Evolutionary conservation across 2,329 filamentous ascomycete species (phyloP), one percentile per base, ranked within the genome.

Genomic region (Coniosporium uncinatum): DNA sequence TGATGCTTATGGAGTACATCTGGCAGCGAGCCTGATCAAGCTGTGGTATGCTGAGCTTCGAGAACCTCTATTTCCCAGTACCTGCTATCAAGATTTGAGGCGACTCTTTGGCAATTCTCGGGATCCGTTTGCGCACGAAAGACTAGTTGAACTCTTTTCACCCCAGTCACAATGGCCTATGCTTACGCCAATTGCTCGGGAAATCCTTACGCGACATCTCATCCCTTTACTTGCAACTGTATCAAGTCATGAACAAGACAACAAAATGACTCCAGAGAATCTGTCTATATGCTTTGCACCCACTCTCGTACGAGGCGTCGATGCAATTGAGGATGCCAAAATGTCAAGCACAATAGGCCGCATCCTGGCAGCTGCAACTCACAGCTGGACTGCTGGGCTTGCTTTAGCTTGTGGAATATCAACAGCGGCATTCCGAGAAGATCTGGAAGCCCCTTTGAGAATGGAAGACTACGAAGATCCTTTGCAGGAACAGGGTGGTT

Each of bases 221-320:
- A 55, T 78, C 8, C 75, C 75, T 2, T 52, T 77, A n/a, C 58
- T 77, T 2, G 64, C 64, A 18, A 54, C 59, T 1, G 65, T 78
- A 4, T 59, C 73, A 6, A 56, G 58, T 19, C 61, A 68, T 22
- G 57, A 67, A 38, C 53, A 66, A n/a, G 47, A 63, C 37, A 78
- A 78, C 57, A 75, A 74, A 48, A 78, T 78, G 75, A 71, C 61
- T 3, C 53, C 73, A 0, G 67, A 69, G 36, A 77, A 77, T 37
- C 50, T 78, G 27, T 69, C 72, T 14, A 71, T 77, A 5, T 75
- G 72, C 49, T 71, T 78, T 50, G 70, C 70, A 3, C 73, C 74
- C 29, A 67, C 69, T 31, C 54, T 78, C 4, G 52, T 77, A 13
- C 67, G 68, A 46, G 73, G 73, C 1, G 67, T 70, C 3, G 70